Conservation (phyloP, 2,329 filamentous ascomycete species). For the Neopestalotiopsis clavispora region DNA sequence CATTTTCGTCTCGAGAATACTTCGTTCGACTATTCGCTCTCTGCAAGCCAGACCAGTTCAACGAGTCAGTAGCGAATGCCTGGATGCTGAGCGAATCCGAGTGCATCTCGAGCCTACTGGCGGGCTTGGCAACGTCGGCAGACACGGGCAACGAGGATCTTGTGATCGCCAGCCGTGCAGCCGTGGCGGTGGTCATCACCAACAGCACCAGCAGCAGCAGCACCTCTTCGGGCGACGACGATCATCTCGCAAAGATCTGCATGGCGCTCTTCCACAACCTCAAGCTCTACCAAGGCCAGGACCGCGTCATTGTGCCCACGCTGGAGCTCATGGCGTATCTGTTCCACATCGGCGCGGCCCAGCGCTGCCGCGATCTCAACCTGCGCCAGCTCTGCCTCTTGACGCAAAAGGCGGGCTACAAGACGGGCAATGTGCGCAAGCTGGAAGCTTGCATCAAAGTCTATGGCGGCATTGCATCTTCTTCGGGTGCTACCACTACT, state of each 20-base stretch:
- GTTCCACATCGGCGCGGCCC: slow-evolving; percentile 64
- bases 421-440: slow-evolving; percentile 81
- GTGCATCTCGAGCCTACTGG: slow-evolving; percentile 61
- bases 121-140: slow-evolving; percentile 74
- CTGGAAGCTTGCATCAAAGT: slow-evolving; percentile 80
- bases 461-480: slow-evolving; percentile 70
- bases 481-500: background rate
- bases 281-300: slow-evolving; percentile 58
- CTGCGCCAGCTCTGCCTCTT: slow-evolving; percentile 68
- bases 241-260: slow-evolving; percentile 50
- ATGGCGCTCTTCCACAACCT: slow-evolving; percentile 60
- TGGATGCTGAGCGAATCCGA: slow-evolving; percentile 34
- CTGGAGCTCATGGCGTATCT: slow-evolving; percentile 81
- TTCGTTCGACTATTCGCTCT: slow-evolving; percentile 60
- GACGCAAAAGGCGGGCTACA: slow-evolving; percentile 81
- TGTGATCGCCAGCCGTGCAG: slow-evolving; percentile 70
- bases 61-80: slow-evolving; percentile 41
- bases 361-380: slow-evolving; percentile 43
- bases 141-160: slow-evolving; percentile 80
- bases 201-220: no score
- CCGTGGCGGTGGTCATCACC: slow-evolving; percentile 59
- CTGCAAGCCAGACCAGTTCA: slow-evolving; percentile 41
- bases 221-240: slow-evolving; percentile 16
- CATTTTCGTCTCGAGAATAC: slow-evolving; percentile 65
- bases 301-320: slow-evolving; percentile 75